Conservation (phyloP, 2,329 filamentous ascomycete species). For the Macroventuria anomochaeta region DNA sequence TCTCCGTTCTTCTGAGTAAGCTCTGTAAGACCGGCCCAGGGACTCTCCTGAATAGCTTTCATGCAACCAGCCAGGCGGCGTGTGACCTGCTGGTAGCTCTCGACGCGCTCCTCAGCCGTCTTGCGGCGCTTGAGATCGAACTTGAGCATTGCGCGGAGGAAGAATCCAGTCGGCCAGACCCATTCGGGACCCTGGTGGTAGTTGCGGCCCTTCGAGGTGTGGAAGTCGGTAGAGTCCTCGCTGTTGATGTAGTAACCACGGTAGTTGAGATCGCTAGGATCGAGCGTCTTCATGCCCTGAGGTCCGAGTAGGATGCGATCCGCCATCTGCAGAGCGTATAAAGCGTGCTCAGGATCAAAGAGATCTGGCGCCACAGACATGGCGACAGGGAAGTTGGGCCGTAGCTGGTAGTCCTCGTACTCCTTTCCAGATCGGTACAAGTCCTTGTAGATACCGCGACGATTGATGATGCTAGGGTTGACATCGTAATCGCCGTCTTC, state of each 20-base stretch:
- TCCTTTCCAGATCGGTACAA: constrained; percentile 92
- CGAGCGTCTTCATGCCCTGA: constrained; percentile 92
- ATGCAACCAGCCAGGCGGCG: constrained; percentile 82
- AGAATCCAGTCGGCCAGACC: constrained; percentile 97
- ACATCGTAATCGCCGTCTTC: constrained; percentile 82
- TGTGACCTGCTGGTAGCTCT: constrained; percentile 95
- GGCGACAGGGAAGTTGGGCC: constrained; percentile 91
- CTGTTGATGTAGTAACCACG: constrained; percentile 93
- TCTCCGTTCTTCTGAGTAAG: constrained; percentile 89
- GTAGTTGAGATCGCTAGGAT: constrained; percentile 92
- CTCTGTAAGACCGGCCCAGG: constrained; percentile 91
- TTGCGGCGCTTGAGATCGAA: constrained; percentile 81
- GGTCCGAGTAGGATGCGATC: constrained; percentile 84
- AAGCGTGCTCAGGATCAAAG: constrained; percentile 79
- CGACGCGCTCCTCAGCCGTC: constrained; percentile 71
- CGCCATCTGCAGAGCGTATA: constrained; percentile 78
- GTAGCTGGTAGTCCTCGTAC: constrained; percentile 96
- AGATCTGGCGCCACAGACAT: constrained; percentile 93
- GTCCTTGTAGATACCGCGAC: constrained; percentile 97
- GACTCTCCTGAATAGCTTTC: constrained; percentile 76
- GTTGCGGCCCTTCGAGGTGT: constrained; percentile 91
- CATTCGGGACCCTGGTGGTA: constrained; percentile 99
- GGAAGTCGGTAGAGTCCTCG: constrained; percentile 89
- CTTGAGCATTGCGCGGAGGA: constrained; percentile 86
- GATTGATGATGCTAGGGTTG: constrained; percentile 79